Conservation (phyloP, 192 early-diverging fungal species). For the Piromyces sp. region DNA sequence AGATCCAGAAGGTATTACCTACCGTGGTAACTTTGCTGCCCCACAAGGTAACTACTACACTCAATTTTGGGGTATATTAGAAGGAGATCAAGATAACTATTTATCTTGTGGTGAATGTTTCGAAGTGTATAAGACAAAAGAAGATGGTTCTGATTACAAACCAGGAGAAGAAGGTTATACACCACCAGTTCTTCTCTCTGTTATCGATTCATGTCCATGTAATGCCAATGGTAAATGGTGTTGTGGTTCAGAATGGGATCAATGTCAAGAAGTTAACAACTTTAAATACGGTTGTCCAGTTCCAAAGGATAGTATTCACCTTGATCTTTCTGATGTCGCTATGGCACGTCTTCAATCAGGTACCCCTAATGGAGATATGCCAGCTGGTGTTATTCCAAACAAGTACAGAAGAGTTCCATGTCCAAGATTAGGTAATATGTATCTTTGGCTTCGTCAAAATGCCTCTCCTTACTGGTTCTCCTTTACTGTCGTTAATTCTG, state of each 20-base stretch:
- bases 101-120: slow-evolving; percentile 1
- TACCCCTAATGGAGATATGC: background rate
- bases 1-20: background rate
- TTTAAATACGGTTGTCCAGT: slow-evolving; percentile 4
- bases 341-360: slow-evolving; percentile 3
- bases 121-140: background rate
- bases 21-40: slow-evolving; percentile 5
- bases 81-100: slow-evolving; percentile 1
- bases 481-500: slow-evolving; percentile 1
- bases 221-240: slow-evolving; percentile 2
- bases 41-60: slow-evolving; percentile 1
- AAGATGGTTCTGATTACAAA: slow-evolving; percentile 2
- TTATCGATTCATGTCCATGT: slow-evolving; percentile 1
- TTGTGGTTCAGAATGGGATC: background rate
- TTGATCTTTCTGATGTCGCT: slow-evolving; percentile 3
- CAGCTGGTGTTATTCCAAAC: slow-evolving; percentile 1
- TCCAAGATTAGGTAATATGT: slow-evolving; percentile 1
- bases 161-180: slow-evolving; percentile 1
- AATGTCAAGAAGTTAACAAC: background rate
- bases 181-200: background rate
- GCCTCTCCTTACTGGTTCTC: background rate
- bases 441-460: background rate
- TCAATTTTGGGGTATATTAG: background rate
- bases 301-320: background rate
- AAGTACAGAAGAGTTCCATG: slow-evolving; percentile 1